Base-by-base conservation (phyloP, 257 asterid genomes). In the Plantago elongata region DNA sequence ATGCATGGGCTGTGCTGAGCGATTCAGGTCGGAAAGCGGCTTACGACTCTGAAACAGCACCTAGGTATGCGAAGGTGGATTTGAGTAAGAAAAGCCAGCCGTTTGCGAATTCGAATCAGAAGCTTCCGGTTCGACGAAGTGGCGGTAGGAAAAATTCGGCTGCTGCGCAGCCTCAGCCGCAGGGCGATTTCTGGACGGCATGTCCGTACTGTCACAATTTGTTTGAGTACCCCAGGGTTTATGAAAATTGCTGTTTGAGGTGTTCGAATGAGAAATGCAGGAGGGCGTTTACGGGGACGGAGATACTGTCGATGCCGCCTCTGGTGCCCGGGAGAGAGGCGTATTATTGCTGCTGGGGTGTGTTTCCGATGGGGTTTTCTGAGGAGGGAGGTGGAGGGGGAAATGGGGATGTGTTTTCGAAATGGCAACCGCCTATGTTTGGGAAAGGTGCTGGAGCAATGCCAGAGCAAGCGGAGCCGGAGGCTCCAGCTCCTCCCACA, bases 191-290 rank as follows among this genome's bases (percentile, higher is more conserved):
- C 17, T 91, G 98, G 98, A 86, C 95, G 11, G 78, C 89, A 13
- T 91, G 98, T 67, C 98, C 98, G 1, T 91, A 91, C 69, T 91
- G 98, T 71, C 89, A 86, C 68, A 81, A 84, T 57, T 55, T 91
- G 76, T 88, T 76, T 67, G 95, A 91, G 80, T 91, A 82, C 51
- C 75, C 86, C 1, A 81, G 79, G 69, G 62, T 13, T 57, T 91
- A 86, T 57, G 85, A 78, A 30, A 94, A 91, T 13, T 85, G 95
- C 61, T 91, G 98, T 45, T 38, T 91, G 75, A 73, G 83, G 68
- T 91, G 98, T 49, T 86, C 86, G 45, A 85, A 76, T 60, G 83
- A 77, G 69, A 84, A 77, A 45, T 91, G 98, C 61, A 75, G 62
- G 75, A 85, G 84, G 67, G 89, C 92, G 0, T 91, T 88, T 68